Evolutionary conservation across 495 filamentous ascomycete genomes (phyloP), one percentile per base, ranked within the genome.

Genomic region (Bacidia gigantensis): DNA sequence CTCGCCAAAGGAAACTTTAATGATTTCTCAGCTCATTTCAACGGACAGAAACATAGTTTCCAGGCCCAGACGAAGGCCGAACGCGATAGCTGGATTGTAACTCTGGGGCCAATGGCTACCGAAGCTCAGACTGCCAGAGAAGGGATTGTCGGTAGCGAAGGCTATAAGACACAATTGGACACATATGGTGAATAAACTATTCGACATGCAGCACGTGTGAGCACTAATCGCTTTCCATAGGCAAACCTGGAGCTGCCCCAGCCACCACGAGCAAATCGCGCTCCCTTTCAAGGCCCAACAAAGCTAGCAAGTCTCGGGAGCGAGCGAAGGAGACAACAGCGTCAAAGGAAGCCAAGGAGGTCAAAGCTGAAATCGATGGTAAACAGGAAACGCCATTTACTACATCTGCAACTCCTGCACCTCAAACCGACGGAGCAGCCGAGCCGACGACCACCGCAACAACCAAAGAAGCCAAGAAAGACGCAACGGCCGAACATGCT

Each of bases 31-130:
- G 84, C 96, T 78, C 86, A 80, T 63, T 69, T 84, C 62, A 78
- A 81, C 69, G 84, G 84, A 56, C 83, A 90, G 65, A 89, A 94
- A 82, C 86, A 93, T 75, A 76, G 75, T 47, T 90, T 95, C 80
- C 84, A 93, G 77, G 83, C 87, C 46, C 59, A 73, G 54, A 82
- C 59, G 57, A 60, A 75, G 29, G 69, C 75, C 49, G 92, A 96
- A 70, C 89, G 92, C 64, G 86, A 95, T 65, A 84, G 79, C 73
- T 98, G 90, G 90, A 73, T 93, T 55, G 77, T 75, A 50, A 78
- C 84, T 49, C 64, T 93, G 52, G 84, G 87, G 75, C 64, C 74
- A 53, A 87, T 88, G 79, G 69, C 79, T 49, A 70, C 73, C 25
- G 87, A 89, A 68, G 87, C 87, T 51, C 87, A 87, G 73, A 80